These are phyloP conservation scores for Collybia mongolica DNA, from an alignment of 768 basidiomycete species.

Conservation along the genomic window DNA sequence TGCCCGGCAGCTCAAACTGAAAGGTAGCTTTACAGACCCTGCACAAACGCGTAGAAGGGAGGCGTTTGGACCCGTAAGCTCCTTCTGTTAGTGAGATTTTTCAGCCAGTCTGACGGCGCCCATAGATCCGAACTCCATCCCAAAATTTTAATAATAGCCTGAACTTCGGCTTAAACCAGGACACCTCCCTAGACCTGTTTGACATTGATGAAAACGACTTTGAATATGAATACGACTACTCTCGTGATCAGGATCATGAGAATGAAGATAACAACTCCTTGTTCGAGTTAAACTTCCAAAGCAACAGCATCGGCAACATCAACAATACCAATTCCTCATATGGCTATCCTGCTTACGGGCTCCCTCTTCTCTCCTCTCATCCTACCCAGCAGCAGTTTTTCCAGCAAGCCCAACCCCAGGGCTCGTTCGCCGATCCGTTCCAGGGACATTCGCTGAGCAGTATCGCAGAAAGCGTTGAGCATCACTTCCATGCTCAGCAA, in stretches of 20 bases:
- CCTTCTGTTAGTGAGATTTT: conserved; percentile 16
- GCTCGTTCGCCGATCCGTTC: conserved; percentile 41
- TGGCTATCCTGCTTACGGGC: conserved; percentile 33
- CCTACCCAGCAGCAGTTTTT: conserved; percentile 23
- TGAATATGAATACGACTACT: conserved; percentile 44
- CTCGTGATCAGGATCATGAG: conserved; percentile 19
- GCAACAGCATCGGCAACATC: conserved; percentile 15
- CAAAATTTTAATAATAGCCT: conserved; percentile 26
- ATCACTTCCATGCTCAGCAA: conserved; percentile 40
- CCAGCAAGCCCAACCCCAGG: conserved; percentile 15
- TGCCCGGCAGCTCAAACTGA: conserved; percentile 54
- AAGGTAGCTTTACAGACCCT: conserved; percentile 75
- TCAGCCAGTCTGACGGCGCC: conserved; percentile 5
- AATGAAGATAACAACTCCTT: conserved; percentile 37
- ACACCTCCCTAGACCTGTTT: conserved; percentile 57
- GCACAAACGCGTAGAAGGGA: conserved; percentile 49
- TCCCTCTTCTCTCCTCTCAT: conserved; percentile 19
- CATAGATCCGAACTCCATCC: conserved; percentile 32
- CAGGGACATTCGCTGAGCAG: conserved; percentile 31
- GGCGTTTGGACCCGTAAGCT: conserved; percentile 37
- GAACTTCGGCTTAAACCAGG: conserved; percentile 35
- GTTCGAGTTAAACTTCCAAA: conserved; percentile 25
- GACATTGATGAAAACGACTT: conserved; percentile 75
- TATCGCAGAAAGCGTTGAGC: conserved; percentile 40
- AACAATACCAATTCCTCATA: conserved; percentile 22